Evolutionary conservation across 371 early-diverging fungal species (phyloP), one percentile per base, ranked within the genome.

Genomic region (Nematocida sp.): DNA sequence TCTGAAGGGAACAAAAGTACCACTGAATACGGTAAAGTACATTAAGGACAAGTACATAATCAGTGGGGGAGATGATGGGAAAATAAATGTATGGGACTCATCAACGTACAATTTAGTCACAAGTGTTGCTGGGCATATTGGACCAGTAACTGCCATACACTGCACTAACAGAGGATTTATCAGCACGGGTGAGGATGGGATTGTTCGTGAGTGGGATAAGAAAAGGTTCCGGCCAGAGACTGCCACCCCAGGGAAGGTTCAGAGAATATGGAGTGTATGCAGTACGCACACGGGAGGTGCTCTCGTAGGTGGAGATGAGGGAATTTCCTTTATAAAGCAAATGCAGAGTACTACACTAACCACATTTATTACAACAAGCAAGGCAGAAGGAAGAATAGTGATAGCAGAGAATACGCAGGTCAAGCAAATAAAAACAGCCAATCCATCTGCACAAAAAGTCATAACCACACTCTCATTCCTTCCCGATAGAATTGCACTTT

Each of bases 291-390:
- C 70, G 9, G 67, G 71, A 40, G 66, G 25, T 40, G 72, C 84
- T 2, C n/a, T 85, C 11, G 72, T 72, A 39, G 87, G 85, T n/a
- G 69, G 83, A 55, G 87, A 86, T 54, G 84, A 85, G 33, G 87
- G 83, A 45, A 62, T 86, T 20, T 25, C 82, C 45, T 76, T 85
- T 60, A 66, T 78, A 3, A 58, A 74, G 44, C 66, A 74, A 13
- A 40, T 47, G 45, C 62, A 23, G 23, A 74, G 62, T 15, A n/a
- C 20, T 15, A 15, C 60, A 39, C 58, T 82, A n/a, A 58, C 9
- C 61, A 60, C n/a, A 7, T 78, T 78, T 42, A 66, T 11, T 6
- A 27, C 2, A 11, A 44, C 7, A 33, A 45, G 46, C 25, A 66
- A 71, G 46, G 3, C 18, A 1, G 60, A 60, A 4, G 80, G 76